These are phyloP conservation scores for Chlorella sp. DNA, from an alignment of 139 green algal species.

Conservation along the genomic window DNA sequence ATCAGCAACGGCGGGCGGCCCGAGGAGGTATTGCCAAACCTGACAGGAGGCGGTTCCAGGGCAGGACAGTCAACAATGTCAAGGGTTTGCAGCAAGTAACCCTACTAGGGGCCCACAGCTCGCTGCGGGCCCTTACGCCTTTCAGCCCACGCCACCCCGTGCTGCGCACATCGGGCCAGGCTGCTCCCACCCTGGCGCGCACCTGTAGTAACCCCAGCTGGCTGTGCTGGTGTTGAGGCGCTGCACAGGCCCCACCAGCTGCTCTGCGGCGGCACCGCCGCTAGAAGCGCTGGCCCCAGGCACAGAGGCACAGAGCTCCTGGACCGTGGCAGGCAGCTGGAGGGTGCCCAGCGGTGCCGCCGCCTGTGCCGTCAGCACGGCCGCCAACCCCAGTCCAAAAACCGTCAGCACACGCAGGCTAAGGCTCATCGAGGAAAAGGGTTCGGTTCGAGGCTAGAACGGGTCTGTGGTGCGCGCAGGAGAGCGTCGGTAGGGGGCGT, in stretches of 20 bases:
- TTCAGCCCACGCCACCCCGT: too few species aligned
- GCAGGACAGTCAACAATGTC: not conserved
- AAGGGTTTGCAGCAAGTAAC: too few species aligned
- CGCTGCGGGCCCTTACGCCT: too few species aligned
- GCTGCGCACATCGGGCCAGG: not conserved
- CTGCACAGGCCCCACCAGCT: not conserved
- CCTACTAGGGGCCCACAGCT: too few species aligned
- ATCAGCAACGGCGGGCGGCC: not conserved
- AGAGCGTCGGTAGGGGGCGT: too few species aligned
- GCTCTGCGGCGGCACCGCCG: not conserved
- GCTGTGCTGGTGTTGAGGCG: not conserved
- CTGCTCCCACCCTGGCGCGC: not conserved
- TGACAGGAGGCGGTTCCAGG: not conserved
- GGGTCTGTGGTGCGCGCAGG: too few species aligned
- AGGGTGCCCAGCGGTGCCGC: not conserved
- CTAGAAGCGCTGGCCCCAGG: not conserved
- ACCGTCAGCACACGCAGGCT: too few species aligned
- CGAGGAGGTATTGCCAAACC: not conserved
- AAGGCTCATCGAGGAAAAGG: too few species aligned
- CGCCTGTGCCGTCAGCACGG: too few species aligned
- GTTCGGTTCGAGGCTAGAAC: too few species aligned
- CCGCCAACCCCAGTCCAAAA: too few species aligned
- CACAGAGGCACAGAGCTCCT: not conserved
- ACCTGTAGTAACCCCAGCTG: not conserved
- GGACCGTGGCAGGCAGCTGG: not conserved